Percentiles rank a stretch among this genome's conserved stretches.
These are phyloP conservation scores for Phoenix dactylifera DNA, from an alignment of 176 grass and related monocot species.

Conservation along the genomic window DNA sequence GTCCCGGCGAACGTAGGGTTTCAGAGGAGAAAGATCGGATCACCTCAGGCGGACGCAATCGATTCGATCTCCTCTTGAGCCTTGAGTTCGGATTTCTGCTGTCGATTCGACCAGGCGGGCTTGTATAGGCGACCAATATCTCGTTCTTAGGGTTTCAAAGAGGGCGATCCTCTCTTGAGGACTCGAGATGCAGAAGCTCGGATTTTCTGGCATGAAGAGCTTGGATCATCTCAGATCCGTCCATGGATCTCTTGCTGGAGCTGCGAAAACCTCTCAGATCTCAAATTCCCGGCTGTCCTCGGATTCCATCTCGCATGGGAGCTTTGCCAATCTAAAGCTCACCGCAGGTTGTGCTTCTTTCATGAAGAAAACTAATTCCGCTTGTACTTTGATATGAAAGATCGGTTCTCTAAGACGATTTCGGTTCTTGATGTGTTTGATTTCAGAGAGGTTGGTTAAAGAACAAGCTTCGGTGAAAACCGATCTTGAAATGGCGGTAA, in stretches of 20 bases:
- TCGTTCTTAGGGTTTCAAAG: slow-evolving; percentile 15
- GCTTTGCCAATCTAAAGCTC: slow-evolving; percentile 86
- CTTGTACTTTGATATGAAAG: neutral
- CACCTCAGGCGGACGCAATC: no score
- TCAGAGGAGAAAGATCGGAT: no score
- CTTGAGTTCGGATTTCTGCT: no score
- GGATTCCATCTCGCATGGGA: slow-evolving; percentile 66
- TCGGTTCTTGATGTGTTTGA: slow-evolving; percentile 12
- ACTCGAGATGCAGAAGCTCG: slow-evolving; percentile 59
- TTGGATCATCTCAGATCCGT: slow-evolving; percentile 66
- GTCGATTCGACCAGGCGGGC: no score
- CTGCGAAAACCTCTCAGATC: slow-evolving; percentile 16
- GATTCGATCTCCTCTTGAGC: no score
- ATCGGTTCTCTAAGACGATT: slow-evolving; percentile 23
- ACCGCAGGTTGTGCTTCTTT: slow-evolving; percentile 53
- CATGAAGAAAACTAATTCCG: neutral
- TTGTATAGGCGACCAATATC: no score
- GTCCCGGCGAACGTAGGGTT: no score
- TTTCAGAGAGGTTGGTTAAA: slow-evolving; percentile 85
- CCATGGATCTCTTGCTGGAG: slow-evolving; percentile 35
- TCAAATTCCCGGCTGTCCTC: slow-evolving; percentile 44
- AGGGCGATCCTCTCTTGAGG: neutral
- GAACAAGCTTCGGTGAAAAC: slow-evolving; percentile 86
- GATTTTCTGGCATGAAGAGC: slow-evolving; percentile 34
- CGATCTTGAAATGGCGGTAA: slow-evolving; percentile 85